Base-by-base conservation (phyloP, 2,329 filamentous ascomycete genomes). In the Cladophialophora immunda region DNA sequence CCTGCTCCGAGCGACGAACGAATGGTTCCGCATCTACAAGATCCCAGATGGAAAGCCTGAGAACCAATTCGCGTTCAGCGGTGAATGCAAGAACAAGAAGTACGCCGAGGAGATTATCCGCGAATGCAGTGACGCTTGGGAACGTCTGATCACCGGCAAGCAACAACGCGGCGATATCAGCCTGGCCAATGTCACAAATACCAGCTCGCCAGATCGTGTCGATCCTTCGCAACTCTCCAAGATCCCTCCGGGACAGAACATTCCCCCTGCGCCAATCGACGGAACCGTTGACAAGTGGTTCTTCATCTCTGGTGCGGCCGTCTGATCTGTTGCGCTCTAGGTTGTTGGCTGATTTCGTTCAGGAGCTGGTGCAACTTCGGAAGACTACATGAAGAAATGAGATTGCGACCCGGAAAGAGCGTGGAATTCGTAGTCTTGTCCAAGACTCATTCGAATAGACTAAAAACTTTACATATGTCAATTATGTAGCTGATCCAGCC, bases 11-110 rank as follows among this genome's bases (percentile, higher is more conserved):
- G 95, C 95, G 79, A 98, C 94, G 80, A 99, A 99, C 80, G 95
- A 99, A 87, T 99, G 95, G 95, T 99, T 99, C 93, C 93, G 95
- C 82, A 99, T 99, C 89, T 99, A 99, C 91, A 99, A 99, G 89
- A 99, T 99, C 84, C 95, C 95, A 79, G 95, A 99, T 80, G 95
- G 95, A 87, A 99, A 99, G 93, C 94, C 94, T 77, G 95, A 99
- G 91, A 99, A 99, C 90, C 95, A 98, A 86, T 99, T 99, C 79
- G 95, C 95, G 77, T 99, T 99, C 87, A 97, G 94, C 68, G 95
- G 95, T 86, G 95, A 99, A 87, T 98, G 94, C 92, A 99, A 99
- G 91, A 99, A 99, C 90, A 97, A 94, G 90, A 93, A 91, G 91
- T 97, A 98, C 82, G 95, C 95, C 81, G 91, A 91, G 81, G 95